Evolutionary conservation across 768 basidiomycete genomes (phyloP).

Genomic region (Gautieria morchelliformis): DNA sequence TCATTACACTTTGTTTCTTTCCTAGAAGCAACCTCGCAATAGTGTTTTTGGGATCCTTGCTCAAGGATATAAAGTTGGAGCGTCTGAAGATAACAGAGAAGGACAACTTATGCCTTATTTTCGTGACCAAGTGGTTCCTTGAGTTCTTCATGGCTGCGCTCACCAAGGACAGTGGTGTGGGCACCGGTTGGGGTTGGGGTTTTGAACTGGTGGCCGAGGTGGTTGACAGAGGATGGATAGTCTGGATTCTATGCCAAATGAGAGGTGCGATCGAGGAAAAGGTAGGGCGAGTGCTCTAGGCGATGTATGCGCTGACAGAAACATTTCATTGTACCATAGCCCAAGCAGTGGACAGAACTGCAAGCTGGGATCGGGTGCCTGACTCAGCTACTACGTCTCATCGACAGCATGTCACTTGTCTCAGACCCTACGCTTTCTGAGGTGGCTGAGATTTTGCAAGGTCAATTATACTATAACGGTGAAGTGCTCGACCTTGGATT

Average conservation of each 20-base stretch:
- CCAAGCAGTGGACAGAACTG: conserved; percentile 88
- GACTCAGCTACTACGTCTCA: conserved; percentile 81
- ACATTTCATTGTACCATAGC: conserved; percentile 41
- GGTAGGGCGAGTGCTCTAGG: conserved; percentile 32
- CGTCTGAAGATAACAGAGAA: conserved; percentile 86
- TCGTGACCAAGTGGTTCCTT: conserved; percentile 83
- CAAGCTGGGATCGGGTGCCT: conserved; percentile 93
- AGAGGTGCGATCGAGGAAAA: conserved; percentile 84
- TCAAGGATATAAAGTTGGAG: conserved; percentile 92
- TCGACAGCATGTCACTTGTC: conserved; percentile 63
- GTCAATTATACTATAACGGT: conserved; percentile 91
- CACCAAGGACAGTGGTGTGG: conserved; percentile 16
- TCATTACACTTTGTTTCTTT: conserved; percentile 17
- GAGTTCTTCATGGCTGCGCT: conserved; percentile 70
- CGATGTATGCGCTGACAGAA: neutral
- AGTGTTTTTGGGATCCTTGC: conserved; percentile 80
- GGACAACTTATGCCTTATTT: conserved; percentile 83
- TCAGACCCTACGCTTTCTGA: conserved; percentile 47
- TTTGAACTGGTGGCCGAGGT: conserved; percentile 78
- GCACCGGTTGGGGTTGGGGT: conserved; percentile 30
- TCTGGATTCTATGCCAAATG: conserved; percentile 88
- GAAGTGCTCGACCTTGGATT: conserved; percentile 86
- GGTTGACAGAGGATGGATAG: conserved; percentile 77
- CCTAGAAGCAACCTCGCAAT: conserved; percentile 11
- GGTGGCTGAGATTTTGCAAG: conserved; percentile 71